Evolutionary conservation across 176 grass and related monocot genomes (phyloP).

Genomic region (Hordeum marinum): DNA sequence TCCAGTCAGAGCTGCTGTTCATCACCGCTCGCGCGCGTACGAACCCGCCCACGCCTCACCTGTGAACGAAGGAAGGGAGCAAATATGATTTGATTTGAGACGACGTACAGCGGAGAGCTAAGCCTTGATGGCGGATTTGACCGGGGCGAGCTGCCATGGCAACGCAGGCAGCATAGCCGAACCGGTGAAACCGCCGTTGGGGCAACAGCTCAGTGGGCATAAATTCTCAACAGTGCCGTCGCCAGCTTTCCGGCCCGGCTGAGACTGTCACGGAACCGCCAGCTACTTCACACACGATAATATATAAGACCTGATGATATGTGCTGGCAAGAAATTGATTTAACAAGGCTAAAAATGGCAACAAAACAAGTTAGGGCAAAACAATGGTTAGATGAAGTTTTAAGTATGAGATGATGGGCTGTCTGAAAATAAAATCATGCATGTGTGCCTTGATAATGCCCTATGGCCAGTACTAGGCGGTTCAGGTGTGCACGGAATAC

Average conservation of each 20-base stretch:
- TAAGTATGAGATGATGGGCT: too few relatives aligned
- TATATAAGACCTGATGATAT: too few relatives aligned
- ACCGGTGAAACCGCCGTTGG: not conserved
- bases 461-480: not conserved
- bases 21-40: not conserved
- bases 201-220: not conserved
- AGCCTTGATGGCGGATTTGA: not conserved
- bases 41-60: not conserved
- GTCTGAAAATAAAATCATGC: too few relatives aligned
- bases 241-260: not conserved
- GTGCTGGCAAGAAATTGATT: not conserved
- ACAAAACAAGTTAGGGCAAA: not conserved
- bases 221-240: not conserved
- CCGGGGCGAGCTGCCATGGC: not conserved
- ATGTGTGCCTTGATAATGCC: not conserved
- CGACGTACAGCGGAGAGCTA: not conserved
- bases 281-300: not conserved
- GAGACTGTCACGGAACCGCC: not conserved
- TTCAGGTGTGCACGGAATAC: not conserved
- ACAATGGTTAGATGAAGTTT: too few relatives aligned
- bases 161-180: not conserved
- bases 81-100: not conserved
- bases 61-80: not conserved
- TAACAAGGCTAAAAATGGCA: not conserved
- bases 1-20: not conserved